phyloP scores from a whole-genome alignment of 768 basidiomycete species.

The Hortiboletus campestris region DNA sequence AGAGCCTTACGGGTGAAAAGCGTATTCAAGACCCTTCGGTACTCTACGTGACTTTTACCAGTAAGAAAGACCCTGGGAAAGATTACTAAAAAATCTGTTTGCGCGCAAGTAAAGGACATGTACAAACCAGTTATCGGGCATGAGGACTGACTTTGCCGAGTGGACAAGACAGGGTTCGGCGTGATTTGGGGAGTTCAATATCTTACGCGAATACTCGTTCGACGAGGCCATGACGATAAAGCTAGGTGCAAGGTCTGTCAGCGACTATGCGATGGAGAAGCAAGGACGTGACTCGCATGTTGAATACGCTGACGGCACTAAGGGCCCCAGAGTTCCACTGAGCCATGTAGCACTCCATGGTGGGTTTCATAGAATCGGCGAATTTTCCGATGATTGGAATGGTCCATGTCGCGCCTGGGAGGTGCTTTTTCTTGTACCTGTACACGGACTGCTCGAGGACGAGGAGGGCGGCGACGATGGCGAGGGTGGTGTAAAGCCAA shows the following conservation, averaged over 20 bases:
- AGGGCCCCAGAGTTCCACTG: constrained; percentile 92
- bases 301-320: constrained; percentile 92
- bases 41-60: constrained; percentile 91
- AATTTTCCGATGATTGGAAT: constrained; percentile 99
- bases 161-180: constrained; percentile 95
- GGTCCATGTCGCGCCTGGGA: constrained; percentile 89
- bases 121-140: constrained; percentile 79
- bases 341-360: constrained; percentile 86
- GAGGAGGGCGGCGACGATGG: constrained; percentile 71
- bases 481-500: constrained; percentile 71
- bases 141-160: constrained; percentile 84
- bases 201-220: constrained; percentile 91
- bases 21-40: constrained; percentile 84
- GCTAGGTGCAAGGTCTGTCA: constrained; percentile 43
- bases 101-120: constrained; percentile 4
- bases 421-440: constrained; percentile 80
- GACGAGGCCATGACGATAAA: constrained; percentile 99
- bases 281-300: constrained; percentile 65
- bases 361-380: constrained; percentile 86
- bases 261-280: background rate
- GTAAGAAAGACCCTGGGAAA: constrained; percentile 90
- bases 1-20: constrained; percentile 95
- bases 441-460: constrained; percentile 87
- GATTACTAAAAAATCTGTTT: background rate
- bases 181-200: constrained; percentile 88